Evolutionary conservation across 257 asterid genomes (phyloP), one percentile per base, ranked within the genome.

Genomic region (Cinchona pubescens): DNA sequence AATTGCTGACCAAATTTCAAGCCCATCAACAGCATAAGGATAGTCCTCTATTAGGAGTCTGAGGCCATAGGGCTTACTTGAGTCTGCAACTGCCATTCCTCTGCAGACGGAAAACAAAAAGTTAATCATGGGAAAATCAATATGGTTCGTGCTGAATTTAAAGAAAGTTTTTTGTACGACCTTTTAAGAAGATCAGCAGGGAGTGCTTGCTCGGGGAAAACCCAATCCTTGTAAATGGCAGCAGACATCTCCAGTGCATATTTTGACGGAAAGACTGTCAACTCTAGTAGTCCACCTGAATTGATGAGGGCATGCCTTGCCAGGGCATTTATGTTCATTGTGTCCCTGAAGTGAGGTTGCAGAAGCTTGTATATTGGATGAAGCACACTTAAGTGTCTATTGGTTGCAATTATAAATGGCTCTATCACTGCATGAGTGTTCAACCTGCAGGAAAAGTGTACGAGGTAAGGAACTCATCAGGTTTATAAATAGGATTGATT

Each of bases 351-450:
- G 68, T 94, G 98, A 32, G 97, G 97, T 5, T 90, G 90, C 84
- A 94, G 85, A 80, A 94, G 98, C 91, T 90, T 90, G 86, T 83
- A 37, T 78, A 94, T 81, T 5, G 98, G 98, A 77, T 94, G 98
- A 27, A 94, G 87, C 80, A 85, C 88, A 5, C 98, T 94, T 75
- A 94, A 75, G 53, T 84, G 93, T 58, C 98, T 80, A 56, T 89
- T 81, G 5, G 95, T 76, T 13, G 98, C 96, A 55, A 94, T 94
- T 48, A 89, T 62, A 69, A 94, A 88, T n/a, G 98, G 98, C 88
- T 94, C 98, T 10, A 94, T 94, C n/a, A 84, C 90, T 4, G 97
- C 97, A 81, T 94, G 98, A 13, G 98, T 94, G 80, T 88, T 83
- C 88, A 92, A 82, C 97, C 98, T 93, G 89, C 79, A 82, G 75